Percentiles rank a stretch among this genome's conserved stretches.
phyloP scores from a whole-genome alignment of 2,329 filamentous ascomycete species.

The Diaporthe sp. region DNA sequence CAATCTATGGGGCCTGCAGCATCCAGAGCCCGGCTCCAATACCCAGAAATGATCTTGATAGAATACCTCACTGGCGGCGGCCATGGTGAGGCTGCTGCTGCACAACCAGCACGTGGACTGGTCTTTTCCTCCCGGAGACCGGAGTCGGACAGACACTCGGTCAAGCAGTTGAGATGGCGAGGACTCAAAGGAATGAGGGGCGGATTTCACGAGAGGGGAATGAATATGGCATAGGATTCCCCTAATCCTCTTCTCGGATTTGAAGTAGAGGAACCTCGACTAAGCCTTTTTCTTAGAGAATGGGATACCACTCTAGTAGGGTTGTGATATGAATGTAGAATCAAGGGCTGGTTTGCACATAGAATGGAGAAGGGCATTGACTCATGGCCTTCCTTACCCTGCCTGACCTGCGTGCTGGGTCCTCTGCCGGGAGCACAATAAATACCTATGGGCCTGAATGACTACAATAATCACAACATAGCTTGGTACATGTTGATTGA shows the following conservation, averaged over 20 bases:
- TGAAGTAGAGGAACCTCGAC: neutral
- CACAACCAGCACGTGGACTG: neutral
- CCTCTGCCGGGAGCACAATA: neutral
- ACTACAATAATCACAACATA: neutral
- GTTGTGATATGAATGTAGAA: neutral
- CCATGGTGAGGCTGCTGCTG: neutral
- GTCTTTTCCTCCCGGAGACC: neutral
- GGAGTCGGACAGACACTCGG: no score
- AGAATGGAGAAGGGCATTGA: neutral
- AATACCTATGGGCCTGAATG: neutral
- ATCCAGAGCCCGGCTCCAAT: neutral
- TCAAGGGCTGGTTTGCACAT: neutral
- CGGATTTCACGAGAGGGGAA: neutral
- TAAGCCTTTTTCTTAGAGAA: neutral
- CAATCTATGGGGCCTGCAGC: neutral
- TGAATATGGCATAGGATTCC: neutral
- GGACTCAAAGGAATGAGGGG: neutral
- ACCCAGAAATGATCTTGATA: neutral
- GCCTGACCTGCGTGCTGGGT: neutral
- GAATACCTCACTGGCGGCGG: neutral
- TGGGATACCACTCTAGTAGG: neutral
- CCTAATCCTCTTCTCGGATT: neutral
- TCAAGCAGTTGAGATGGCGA: neutral
- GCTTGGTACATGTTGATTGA: neutral
- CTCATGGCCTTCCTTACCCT: neutral